Percentiles rank a stretch among this genome's conserved stretches.
phyloP scores from a whole-genome alignment of 805 yeast genomes.

The Spencermartinsiella europaea region DNA sequence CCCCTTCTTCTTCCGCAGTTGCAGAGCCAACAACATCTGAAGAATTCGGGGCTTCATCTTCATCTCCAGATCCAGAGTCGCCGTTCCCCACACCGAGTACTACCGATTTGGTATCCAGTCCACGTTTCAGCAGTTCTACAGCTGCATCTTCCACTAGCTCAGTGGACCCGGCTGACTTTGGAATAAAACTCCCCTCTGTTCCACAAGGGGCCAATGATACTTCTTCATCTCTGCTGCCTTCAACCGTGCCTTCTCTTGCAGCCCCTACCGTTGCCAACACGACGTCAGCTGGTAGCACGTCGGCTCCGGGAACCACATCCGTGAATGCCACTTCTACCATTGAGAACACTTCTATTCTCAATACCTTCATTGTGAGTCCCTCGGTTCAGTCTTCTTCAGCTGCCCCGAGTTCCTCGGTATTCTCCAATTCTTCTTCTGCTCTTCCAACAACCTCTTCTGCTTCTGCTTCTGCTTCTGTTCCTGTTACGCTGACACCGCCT shows the following conservation, averaged over 20 bases:
- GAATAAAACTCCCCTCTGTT: neutral
- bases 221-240: neutral
- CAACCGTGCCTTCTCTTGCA: neutral
- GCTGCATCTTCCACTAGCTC: neutral
- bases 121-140: neutral
- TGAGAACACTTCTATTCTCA: slow-evolving; percentile 4
- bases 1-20: no score
- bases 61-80: no score
- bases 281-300: slow-evolving; percentile 3
- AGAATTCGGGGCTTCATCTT: no score
- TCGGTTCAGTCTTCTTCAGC: slow-evolving; percentile 1
- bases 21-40: no score
- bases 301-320: neutral
- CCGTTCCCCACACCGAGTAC: no score
- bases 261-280: slow-evolving; percentile 2
- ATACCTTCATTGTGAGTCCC: slow-evolving; percentile 1
- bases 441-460: slow-evolving; percentile 18
- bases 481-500: slow-evolving; percentile 1
- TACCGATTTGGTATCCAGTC: no score
- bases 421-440: slow-evolving; percentile 17
- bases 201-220: neutral
- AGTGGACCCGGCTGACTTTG: neutral
- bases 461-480: slow-evolving; percentile 5
- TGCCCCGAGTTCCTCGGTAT: slow-evolving; percentile 1
- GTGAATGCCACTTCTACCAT: slow-evolving; percentile 38